Evolutionary conservation across 2,329 filamentous ascomycete species (phyloP).

Genomic region (Trichoderma sp.): DNA sequence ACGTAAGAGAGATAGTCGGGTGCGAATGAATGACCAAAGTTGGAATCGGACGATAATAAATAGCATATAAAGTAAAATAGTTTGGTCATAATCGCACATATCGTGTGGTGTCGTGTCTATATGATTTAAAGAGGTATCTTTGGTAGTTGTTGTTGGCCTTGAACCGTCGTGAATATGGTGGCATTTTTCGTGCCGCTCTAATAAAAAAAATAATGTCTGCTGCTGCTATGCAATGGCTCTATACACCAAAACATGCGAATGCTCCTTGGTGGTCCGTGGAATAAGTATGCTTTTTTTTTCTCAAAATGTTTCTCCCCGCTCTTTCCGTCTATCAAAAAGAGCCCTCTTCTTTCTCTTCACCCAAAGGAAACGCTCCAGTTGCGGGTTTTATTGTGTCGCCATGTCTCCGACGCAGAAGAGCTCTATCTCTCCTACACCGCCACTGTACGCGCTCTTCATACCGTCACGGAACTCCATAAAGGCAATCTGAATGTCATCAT

Average conservation of each 20-base stretch:
- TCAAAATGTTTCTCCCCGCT: background rate
- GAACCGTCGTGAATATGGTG: constrained; percentile 28
- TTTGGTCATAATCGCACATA: constrained; percentile 33
- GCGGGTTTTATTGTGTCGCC: constrained; percentile 32
- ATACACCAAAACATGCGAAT: constrained; percentile 42
- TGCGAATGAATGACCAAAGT: constrained; percentile 28
- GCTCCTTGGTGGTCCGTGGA: constrained; percentile 26
- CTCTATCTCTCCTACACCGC: constrained; percentile 86
- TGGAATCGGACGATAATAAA: constrained; percentile 27
- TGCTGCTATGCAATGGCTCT: constrained; percentile 32
- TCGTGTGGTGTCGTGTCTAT: constrained; percentile 42
- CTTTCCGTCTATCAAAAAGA: constrained; percentile 7
- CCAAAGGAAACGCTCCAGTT: constrained; percentile 15
- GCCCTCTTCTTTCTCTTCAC: constrained; percentile 1
- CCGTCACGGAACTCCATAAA: constrained; percentile 92
- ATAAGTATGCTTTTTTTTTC: constrained; percentile 12
- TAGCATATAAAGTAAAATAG: constrained; percentile 27
- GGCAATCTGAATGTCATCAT: constrained; percentile 94
- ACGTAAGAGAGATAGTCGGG: background rate
- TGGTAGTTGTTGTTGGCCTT: constrained; percentile 29
- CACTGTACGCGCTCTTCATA: constrained; percentile 58
- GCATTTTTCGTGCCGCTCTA: constrained; percentile 31
- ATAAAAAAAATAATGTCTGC: constrained; percentile 8
- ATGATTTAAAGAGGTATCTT: constrained; percentile 34
- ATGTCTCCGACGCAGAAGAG: constrained; percentile 72